A percentile compares a stretch with the other conserved stretches of the same genome.
These are phyloP conservation scores for Suillus placidus DNA, from an alignment of 768 basidiomycete genomes.

Conservation along the genomic window DNA sequence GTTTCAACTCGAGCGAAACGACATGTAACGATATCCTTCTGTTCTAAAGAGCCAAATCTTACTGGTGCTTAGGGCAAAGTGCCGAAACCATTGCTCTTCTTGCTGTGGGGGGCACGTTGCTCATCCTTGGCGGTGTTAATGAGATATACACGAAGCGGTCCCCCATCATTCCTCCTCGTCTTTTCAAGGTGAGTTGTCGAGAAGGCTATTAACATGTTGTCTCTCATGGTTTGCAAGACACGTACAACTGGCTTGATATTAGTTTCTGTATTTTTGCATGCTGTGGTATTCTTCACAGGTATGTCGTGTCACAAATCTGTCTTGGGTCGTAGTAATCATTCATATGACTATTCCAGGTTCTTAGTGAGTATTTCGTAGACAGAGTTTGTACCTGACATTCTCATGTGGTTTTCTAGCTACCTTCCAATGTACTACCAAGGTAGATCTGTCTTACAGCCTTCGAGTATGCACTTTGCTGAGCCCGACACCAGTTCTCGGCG, in stretches of 20 bases:
- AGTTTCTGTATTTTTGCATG: slow-evolving; percentile 38
- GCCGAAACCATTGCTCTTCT: slow-evolving; percentile 40
- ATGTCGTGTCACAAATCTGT: background rate
- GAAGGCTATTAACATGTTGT: background rate
- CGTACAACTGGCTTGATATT: slow-evolving; percentile 40
- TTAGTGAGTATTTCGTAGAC: slow-evolving; percentile 25
- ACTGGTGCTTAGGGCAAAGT: slow-evolving; percentile 28
- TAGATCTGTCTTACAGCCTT: background rate
- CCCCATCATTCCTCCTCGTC: slow-evolving; percentile 43
- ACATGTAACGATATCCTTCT: slow-evolving; percentile 27
- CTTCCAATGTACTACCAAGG: slow-evolving; percentile 46
- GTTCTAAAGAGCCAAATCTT: background rate
- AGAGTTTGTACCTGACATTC: background rate
- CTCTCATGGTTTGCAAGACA: slow-evolving; percentile 27
- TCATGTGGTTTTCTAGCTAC: slow-evolving; percentile 30
- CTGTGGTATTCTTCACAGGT: slow-evolving; percentile 38
- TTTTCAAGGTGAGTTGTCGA: slow-evolving; percentile 35
- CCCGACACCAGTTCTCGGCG: slow-evolving; percentile 34
- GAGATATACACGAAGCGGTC: slow-evolving; percentile 37
- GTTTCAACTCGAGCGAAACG: slow-evolving; percentile 40
- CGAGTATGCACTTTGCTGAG: background rate
- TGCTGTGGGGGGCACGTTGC: slow-evolving; percentile 33
- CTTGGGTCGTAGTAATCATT: background rate
- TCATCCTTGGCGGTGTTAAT: slow-evolving; percentile 35
- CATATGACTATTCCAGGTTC: slow-evolving; percentile 19